A percentile compares a stretch with the other conserved stretches of the same genome.
Conservation (phyloP, 2,329 filamentous ascomycete species). For the Cryphonectria radicalis region DNA sequence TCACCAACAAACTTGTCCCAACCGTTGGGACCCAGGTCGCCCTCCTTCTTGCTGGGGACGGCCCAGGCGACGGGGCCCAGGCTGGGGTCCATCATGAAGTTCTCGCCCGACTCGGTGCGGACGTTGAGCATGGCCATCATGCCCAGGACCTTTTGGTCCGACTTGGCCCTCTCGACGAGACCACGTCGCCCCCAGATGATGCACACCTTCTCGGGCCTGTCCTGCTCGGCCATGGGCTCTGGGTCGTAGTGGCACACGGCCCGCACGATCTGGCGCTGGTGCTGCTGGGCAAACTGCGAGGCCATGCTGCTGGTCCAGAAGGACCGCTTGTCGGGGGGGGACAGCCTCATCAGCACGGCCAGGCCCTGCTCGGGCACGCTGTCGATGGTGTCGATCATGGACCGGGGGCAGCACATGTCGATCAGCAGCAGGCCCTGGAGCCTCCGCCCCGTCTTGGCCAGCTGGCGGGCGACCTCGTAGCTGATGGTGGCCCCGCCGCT, state of each 20-base stretch:
- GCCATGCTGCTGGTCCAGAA: conserved; percentile 25
- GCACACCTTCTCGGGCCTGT: conserved; percentile 17
- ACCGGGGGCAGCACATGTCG: conserved; percentile 33
- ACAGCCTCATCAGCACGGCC: conserved; percentile 21
- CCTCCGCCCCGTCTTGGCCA: conserved; percentile 29
- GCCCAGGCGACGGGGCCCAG: conserved; percentile 23
- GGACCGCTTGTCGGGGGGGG: conserved; percentile 20
- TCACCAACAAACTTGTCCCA: conserved; percentile 25
- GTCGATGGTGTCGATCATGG: conserved; percentile 26
- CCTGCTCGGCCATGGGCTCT: conserved; percentile 8
- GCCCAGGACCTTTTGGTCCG: conserved; percentile 25
- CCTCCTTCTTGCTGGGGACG: conserved; percentile 26
- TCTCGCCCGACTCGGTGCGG: conserved; percentile 17
- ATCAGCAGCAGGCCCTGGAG: conserved; percentile 33
- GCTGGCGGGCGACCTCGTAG: conserved; percentile 34
- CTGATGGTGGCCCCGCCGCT: conserved; percentile 34
- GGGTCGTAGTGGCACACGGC: conserved; percentile 28
- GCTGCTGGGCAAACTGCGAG: conserved; percentile 23
- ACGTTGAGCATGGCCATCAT: conserved; percentile 24
- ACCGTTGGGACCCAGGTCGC: conserved; percentile 23
- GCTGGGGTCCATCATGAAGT: conserved; percentile 28
- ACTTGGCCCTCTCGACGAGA: conserved; percentile 21
- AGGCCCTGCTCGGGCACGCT: conserved; percentile 23
- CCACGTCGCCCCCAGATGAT: conserved; percentile 24
- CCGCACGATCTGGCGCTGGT: conserved; percentile 24